These are phyloP conservation scores for Ophiostoma quercus DNA, from an alignment of 2,329 filamentous ascomycete genomes.

Conservation along the genomic window DNA sequence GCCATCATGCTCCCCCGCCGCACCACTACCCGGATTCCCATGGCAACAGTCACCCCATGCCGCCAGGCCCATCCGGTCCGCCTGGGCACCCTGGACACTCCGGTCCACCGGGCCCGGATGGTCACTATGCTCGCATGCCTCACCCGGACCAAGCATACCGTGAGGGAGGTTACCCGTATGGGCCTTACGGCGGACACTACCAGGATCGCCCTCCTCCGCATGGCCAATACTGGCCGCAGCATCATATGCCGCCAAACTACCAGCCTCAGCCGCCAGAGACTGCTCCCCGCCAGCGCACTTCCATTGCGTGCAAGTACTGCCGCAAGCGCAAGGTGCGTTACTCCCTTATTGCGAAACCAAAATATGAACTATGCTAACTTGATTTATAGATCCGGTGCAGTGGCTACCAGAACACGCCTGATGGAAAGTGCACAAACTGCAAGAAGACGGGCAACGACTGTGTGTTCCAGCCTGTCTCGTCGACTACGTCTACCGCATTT, in stretches of 20 bases:
- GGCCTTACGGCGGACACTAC: constrained; percentile 27
- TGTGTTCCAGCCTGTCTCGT: constrained; percentile 55
- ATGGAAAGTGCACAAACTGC: constrained; percentile 57
- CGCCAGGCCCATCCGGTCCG: constrained; percentile 25
- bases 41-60: constrained; percentile 29
- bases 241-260: constrained; percentile 30
- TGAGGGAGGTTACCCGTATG: constrained; percentile 27
- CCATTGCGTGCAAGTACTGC: constrained; percentile 57
- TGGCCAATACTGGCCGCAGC: constrained; percentile 24
- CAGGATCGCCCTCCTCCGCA: constrained; percentile 24
- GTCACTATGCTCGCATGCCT: constrained; percentile 27
- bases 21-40: constrained; percentile 35
- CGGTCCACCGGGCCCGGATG: constrained; percentile 36
- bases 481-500: constrained; percentile 50
- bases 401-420: constrained; percentile 54
- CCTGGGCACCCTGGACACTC: constrained; percentile 43
- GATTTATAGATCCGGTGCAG: constrained; percentile 52
- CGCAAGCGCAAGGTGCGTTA: constrained; percentile 53
- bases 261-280: constrained; percentile 42
- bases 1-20: constrained; percentile 22
- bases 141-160: constrained; percentile 24
- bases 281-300: constrained; percentile 54
- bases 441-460: constrained; percentile 59
- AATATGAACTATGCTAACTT: not conserved
- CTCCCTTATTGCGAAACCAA: not conserved